Conservation (phyloP, 225 moss, liverwort and hornwort genomes). For the Sphagnum contortum region DNA sequence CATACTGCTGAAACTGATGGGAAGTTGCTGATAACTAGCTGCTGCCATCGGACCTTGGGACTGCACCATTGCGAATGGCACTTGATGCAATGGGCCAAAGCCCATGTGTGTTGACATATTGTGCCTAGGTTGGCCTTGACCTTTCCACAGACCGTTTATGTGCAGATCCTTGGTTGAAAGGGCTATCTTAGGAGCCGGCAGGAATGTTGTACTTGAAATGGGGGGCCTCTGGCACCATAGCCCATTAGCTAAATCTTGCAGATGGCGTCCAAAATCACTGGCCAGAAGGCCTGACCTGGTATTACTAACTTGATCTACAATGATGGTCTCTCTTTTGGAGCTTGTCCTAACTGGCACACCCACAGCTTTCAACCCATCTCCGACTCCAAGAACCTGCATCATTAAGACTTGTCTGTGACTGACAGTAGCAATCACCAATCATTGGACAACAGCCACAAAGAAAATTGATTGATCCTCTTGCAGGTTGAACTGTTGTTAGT, state of each 20-base stretch:
- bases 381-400: slow-evolving; percentile 33
- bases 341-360: slow-evolving; percentile 33
- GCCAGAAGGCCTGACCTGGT: slow-evolving; percentile 35
- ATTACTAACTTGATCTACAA: slow-evolving; percentile 19
- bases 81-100: slow-evolving; percentile 18
- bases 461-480: too few relatives aligned
- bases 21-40: slow-evolving; percentile 7
- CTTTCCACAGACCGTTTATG: slow-evolving; percentile 40
- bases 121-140: slow-evolving; percentile 48
- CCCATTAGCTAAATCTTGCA: slow-evolving; percentile 32
- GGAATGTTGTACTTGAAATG: slow-evolving; percentile 9
- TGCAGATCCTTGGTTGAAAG: slow-evolving; percentile 16
- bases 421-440: slow-evolving; percentile 4
- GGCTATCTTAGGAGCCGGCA: slow-evolving; percentile 8
- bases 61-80: slow-evolving; percentile 10
- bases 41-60: slow-evolving; percentile 15
- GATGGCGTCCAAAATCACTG: slow-evolving; percentile 37
- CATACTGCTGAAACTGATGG: slow-evolving; percentile 30
- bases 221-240: slow-evolving; percentile 30
- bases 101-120: slow-evolving; percentile 18
- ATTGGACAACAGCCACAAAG: neutral
- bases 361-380: slow-evolving; percentile 38
- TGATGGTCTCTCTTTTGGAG: slow-evolving; percentile 18
- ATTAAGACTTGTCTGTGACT: slow-evolving; percentile 5
- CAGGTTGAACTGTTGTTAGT: too few relatives aligned